Evolutionary conservation across 768 basidiomycete genomes (phyloP), one percentile per base, ranked within the genome.

Genomic region (Amyloporia xantha): DNA sequence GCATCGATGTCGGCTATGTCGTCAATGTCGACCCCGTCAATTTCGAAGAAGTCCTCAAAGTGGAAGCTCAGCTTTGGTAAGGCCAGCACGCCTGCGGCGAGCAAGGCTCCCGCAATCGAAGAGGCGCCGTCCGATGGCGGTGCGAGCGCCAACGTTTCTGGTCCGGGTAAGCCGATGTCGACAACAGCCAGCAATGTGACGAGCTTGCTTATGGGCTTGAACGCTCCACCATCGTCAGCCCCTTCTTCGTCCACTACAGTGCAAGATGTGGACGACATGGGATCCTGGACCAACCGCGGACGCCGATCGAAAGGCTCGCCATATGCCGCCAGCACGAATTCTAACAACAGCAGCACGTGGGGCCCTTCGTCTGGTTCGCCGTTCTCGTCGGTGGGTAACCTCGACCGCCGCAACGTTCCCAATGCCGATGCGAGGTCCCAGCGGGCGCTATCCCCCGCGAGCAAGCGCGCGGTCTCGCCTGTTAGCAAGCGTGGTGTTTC

Each of bases 61-160:
- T 84, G 91, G 88, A 88, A 85, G 67, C 72, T 88, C 58, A 73
- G 81, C 57, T 86, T 91, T 65, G 73, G 86, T 53, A 82, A 80
- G 69, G 71, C 67, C 59, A 75, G 64, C 56, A 59, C 55, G 37
- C 46, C 47, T 48, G 53, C 50, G 24, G 53, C 47, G 10, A 28
- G 49, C 25, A 45, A 42, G 23, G 38, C 53, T 17, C 23, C 51
- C 6, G 33, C 51, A 12, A 38, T 44, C 41, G 57, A 57, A 47
- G 59, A 58, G 36, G 48, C 47, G 7, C 40, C 41, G 20, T 42
- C 44, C 15, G 52, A 45, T 9, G 46, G 36, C n/a, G 53, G 52
- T 48, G n/a, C n/a, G n/a, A n/a, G n/a, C n/a, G n/a, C n/a, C n/a
- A n/a, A n/a, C n/a, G n/a, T n/a, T n/a, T 36, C 33, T 3, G 33